Conservation (phyloP, 345 rosid species). For the Murraya paniculata region DNA sequence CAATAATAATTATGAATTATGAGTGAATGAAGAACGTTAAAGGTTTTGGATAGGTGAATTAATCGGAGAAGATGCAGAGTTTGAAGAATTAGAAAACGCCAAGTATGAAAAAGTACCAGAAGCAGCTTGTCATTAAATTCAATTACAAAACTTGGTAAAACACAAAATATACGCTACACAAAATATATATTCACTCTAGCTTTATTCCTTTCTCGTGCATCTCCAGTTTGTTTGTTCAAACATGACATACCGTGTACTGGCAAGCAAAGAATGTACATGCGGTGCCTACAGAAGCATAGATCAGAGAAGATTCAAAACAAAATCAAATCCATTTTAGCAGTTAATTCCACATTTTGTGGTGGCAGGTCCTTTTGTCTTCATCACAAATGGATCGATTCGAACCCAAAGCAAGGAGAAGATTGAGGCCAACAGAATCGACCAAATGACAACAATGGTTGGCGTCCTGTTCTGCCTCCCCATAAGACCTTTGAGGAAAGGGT, state of each 20-base stretch:
- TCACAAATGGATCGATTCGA: constrained; percentile 82
- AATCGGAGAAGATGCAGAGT: neutral
- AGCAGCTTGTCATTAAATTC: constrained; percentile 18
- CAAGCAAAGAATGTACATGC: constrained; percentile 25
- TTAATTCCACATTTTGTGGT: constrained; percentile 82
- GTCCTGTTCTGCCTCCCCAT: constrained; percentile 97
- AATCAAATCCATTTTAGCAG: constrained; percentile 36
- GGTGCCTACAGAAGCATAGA: constrained; percentile 21
- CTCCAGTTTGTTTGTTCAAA: constrained; percentile 26
- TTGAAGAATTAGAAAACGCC: too few species aligned
- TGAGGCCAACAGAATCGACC: constrained; percentile 92
- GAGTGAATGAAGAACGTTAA: neutral
- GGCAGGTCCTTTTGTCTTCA: constrained; percentile 93
- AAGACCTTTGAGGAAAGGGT: constrained; percentile 96
- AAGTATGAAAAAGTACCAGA: neutral
- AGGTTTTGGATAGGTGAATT: neutral
- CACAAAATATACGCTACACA: constrained; percentile 21
- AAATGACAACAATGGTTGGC: constrained; percentile 92
- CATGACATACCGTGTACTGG: constrained; percentile 17
- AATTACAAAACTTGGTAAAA: constrained; percentile 29
- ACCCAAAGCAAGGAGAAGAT: constrained; percentile 98
- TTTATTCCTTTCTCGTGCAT: constrained; percentile 31
- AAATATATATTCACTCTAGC: constrained; percentile 11
- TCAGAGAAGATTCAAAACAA: constrained; percentile 14
- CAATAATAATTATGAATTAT: neutral